Evolutionary conservation across 202 grass and related monocot species (phyloP).

Genomic region (Panicum virgatum): DNA sequence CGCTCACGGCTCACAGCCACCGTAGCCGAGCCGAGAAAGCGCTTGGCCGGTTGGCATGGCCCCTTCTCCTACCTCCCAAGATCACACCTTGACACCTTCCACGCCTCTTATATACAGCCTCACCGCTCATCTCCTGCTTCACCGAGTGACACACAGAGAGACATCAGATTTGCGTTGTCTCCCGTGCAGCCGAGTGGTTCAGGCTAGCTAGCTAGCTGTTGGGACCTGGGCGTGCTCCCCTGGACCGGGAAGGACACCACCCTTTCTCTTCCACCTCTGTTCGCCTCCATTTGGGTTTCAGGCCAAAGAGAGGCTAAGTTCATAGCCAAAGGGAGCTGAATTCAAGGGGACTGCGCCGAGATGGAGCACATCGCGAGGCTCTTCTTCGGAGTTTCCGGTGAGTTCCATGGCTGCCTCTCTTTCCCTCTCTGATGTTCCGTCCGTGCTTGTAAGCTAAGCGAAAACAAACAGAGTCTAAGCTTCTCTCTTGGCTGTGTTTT

Average conservation of each 20-base stretch:
- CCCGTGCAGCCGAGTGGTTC: not conserved
- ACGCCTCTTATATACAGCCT: slow-evolving; percentile 1
- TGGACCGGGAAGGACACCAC: not conserved
- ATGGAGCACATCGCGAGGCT: slow-evolving; percentile 58
- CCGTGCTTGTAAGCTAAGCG: not conserved
- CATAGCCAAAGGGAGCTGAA: not conserved
- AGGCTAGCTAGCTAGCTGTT: not conserved
- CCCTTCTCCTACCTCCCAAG: not conserved
- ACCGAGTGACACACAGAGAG: not conserved
- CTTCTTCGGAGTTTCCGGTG: slow-evolving; percentile 56
- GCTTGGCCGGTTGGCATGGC: not conserved
- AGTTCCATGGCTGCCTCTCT: slow-evolving; percentile 18
- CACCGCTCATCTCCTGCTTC: not conserved
- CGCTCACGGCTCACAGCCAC: not conserved
- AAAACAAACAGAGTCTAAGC: too few relatives aligned
- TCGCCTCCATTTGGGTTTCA: not conserved
- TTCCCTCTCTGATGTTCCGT: not conserved
- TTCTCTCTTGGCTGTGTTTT: not conserved
- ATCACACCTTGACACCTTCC: not conserved
- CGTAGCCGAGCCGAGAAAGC: not conserved
- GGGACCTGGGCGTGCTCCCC: slow-evolving; percentile 5
- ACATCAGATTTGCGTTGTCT: slow-evolving; percentile 5
- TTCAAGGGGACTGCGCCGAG: not conserved
- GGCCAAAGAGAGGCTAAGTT: not conserved
- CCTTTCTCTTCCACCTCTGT: not conserved